A percentile compares a stretch with the other conserved stretches of the same genome.
Conservation (phyloP, 768 basidiomycete genomes). For the Hysterangium stoloniferum region DNA sequence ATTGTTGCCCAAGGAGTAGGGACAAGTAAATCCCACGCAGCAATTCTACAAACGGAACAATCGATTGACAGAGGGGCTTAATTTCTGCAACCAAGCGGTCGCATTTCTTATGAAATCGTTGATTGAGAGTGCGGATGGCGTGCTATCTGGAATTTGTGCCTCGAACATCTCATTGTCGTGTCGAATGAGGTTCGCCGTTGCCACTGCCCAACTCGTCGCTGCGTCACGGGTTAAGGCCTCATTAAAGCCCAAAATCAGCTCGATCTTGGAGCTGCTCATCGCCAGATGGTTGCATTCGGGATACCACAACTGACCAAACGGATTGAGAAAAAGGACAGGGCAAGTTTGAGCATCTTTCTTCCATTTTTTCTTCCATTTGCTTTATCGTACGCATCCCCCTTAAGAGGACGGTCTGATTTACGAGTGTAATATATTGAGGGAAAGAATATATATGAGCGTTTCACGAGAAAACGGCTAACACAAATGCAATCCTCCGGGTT, state of each 20-base stretch:
- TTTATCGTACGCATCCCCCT: too few relatives aligned
- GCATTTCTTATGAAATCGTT: conserved; percentile 93
- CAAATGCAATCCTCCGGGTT: too few relatives aligned
- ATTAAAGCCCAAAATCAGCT: conserved; percentile 97
- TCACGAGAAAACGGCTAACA: too few relatives aligned
- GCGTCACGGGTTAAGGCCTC: conserved; percentile 97
- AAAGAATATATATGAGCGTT: too few relatives aligned
- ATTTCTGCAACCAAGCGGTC: conserved; percentile 97
- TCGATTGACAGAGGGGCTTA: conserved; percentile 98
- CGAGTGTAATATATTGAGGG: too few relatives aligned
- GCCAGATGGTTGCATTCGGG: too few relatives aligned
- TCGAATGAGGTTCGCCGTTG: conserved; percentile 63
- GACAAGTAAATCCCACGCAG: conserved; percentile 78
- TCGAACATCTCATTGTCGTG: background rate
- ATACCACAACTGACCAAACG: too few relatives aligned
- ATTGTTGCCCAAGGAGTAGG: conserved; percentile 95
- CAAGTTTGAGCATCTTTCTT: too few relatives aligned
- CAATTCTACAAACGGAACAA: conserved; percentile 99
- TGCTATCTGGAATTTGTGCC: background rate
- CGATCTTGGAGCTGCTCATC: too few relatives aligned
- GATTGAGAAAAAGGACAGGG: too few relatives aligned
- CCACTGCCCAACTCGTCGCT: conserved; percentile 96
- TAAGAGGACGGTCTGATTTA: too few relatives aligned
- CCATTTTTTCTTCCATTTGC: too few relatives aligned
- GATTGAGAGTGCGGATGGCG: conserved; percentile 96